phyloP scores from a whole-genome alignment of 2,329 filamentous ascomycete species.

The Apiospora marii region DNA sequence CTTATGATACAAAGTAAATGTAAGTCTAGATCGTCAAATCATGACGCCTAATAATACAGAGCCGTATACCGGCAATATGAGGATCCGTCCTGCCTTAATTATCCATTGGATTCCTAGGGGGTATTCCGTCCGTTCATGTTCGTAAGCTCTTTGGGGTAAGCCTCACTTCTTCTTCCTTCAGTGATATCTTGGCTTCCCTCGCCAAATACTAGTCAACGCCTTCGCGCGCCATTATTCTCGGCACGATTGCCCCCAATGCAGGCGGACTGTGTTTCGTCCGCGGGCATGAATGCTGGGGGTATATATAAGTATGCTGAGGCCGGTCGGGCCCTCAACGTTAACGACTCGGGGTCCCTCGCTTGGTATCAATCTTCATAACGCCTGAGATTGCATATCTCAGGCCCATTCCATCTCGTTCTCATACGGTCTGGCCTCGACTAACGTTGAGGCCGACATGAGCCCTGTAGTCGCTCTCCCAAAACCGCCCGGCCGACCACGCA shows the following conservation, averaged over 20 bases:
- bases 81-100: neutral
- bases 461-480: neutral
- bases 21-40: neutral
- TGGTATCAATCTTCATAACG: neutral
- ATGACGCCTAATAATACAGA: neutral
- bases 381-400: neutral
- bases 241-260: neutral
- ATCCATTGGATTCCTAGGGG: neutral
- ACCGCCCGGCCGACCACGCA: slow-evolving; percentile 9
- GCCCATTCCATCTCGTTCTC: neutral
- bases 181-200: neutral
- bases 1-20: neutral
- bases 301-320: neutral
- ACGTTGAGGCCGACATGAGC: slow-evolving; percentile 5
- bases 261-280: neutral
- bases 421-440: slow-evolving; percentile 3
- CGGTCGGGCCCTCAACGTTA: neutral
- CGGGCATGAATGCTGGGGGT: neutral
- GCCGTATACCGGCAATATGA: neutral
- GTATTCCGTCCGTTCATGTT: neutral
- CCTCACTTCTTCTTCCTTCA: neutral
- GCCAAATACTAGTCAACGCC: neutral
- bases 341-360: neutral
- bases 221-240: neutral
- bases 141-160: neutral